Percentiles rank a stretch among this genome's conserved stretches.
phyloP scores from a whole-genome alignment of 2,329 filamentous ascomycete species.

The Colletotrichum siamense region DNA sequence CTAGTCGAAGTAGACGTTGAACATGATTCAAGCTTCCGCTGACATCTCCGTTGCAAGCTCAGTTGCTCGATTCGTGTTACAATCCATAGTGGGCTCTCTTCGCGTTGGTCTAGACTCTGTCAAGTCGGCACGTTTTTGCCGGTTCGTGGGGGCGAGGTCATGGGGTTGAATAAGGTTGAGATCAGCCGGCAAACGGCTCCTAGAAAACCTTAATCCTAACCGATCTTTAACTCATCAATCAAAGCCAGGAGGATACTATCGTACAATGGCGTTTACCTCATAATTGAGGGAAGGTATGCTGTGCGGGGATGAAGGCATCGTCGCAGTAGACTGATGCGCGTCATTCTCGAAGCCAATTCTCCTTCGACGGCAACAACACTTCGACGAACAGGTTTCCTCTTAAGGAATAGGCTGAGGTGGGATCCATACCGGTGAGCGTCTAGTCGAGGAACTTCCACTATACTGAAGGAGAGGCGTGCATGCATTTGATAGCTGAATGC shows the following conservation, averaged over 20 bases:
- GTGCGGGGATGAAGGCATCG: not conserved
- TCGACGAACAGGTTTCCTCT: not conserved
- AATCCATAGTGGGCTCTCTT: not conserved
- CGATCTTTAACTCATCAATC: not conserved
- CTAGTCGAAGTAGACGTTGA: not conserved
- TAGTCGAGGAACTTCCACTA: not conserved
- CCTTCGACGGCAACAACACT: not conserved
- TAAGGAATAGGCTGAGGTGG: not conserved
- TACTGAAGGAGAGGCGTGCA: not conserved
- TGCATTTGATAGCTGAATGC: not conserved
- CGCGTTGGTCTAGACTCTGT: not conserved
- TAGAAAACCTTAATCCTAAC: not conserved
- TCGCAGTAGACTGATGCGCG: not conserved
- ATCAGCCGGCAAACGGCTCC: not conserved
- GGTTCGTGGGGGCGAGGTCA: not conserved
- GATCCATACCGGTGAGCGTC: not conserved
- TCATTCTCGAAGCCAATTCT: not conserved
- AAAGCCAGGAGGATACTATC: not conserved
- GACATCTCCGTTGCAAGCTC: not conserved
- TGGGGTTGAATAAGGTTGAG: not conserved
- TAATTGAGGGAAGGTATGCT: not conserved
- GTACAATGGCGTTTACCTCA: not conserved
- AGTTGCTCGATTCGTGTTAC: not conserved
- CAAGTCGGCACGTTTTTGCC: not conserved
- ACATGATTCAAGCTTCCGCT: not conserved